A percentile compares a stretch with the other conserved stretches of the same genome.
phyloP scores from a whole-genome alignment of 805 yeast genomes.

The Monosporozyma aerobia region DNA sequence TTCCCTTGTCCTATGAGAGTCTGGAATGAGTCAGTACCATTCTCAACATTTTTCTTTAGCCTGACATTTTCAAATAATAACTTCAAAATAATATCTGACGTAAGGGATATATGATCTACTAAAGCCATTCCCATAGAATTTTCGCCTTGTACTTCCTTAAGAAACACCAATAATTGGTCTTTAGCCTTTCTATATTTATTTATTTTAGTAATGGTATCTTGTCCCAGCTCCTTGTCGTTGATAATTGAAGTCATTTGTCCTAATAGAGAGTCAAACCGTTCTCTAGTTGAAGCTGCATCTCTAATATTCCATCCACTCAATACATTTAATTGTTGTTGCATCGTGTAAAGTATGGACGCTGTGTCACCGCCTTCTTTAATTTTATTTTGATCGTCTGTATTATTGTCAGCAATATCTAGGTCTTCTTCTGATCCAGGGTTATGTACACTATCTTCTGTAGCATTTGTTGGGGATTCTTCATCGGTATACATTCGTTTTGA shows the following conservation, averaged over 20 bases:
- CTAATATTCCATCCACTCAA: not conserved
- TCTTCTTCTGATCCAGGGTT: not conserved
- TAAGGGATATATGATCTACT: not conserved
- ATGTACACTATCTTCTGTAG: not conserved
- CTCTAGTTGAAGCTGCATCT: not conserved
- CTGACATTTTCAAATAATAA: not conserved
- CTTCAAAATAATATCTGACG: not conserved
- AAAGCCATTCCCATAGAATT: not conserved
- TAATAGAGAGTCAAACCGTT: not conserved
- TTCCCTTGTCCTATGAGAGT: not conserved
- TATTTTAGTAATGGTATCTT: not conserved
- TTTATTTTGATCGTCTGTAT: not conserved
- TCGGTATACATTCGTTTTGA: not conserved
- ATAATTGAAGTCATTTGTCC: not conserved
- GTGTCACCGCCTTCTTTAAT: not conserved
- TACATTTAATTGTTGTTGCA: not conserved
- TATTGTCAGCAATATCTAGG: not conserved
- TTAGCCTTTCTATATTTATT: not conserved
- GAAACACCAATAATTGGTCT: not conserved
- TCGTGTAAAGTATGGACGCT: not conserved
- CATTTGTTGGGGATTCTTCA: not conserved
- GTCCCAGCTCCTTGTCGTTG: not conserved
- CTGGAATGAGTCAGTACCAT: not conserved
- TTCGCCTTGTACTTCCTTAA: not conserved
- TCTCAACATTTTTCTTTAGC: not conserved